These are phyloP conservation scores for Micromonas pusilla DNA, from an alignment of 139 green algal genomes.

Conservation along the genomic window DNA sequence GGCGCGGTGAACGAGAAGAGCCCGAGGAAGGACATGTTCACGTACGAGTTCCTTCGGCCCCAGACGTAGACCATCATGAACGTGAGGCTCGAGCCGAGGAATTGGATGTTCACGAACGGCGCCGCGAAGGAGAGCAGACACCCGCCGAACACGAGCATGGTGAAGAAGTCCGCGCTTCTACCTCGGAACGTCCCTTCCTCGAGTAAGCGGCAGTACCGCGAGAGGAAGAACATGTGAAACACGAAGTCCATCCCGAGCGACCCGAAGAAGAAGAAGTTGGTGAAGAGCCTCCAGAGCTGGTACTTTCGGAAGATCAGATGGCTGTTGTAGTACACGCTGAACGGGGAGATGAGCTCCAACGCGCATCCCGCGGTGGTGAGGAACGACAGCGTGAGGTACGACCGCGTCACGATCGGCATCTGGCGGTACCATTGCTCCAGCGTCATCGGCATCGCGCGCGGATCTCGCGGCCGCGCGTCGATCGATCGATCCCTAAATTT, in stretches of 20 bases:
- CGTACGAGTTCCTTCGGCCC: constrained; percentile 80
- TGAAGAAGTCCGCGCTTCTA: constrained; percentile 90
- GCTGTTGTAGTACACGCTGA: constrained; percentile 96
- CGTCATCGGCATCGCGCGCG: constrained; percentile 46
- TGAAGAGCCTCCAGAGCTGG: constrained; percentile 90
- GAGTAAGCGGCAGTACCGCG: constrained; percentile 91
- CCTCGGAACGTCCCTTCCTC: constrained; percentile 94
- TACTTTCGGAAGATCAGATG: constrained; percentile 78
- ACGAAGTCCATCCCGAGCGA: constrained; percentile 95
- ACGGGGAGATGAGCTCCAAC: constrained; percentile 78
- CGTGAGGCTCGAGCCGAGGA: constrained; percentile 87
- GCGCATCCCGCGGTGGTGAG: constrained; percentile 37
- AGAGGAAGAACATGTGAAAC: constrained; percentile 99
- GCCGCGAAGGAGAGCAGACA: constrained; percentile 67
- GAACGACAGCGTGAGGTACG: constrained; percentile 90
- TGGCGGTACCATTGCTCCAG: constrained; percentile 84
- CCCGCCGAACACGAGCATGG: constrained; percentile 91
- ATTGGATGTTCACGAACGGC: constrained; percentile 89
- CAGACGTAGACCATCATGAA: constrained; percentile 99
- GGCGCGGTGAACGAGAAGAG: constrained; percentile 98
- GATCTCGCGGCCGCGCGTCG: too few relatives aligned
- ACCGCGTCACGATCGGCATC: constrained; percentile 85
- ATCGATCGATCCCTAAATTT: too few relatives aligned
- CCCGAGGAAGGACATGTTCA: constrained; percentile 91
- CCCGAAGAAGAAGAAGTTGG: constrained; percentile 98